phyloP scores from a whole-genome alignment of 208 protist genomes.

The Strigomonas oncopelti region DNA sequence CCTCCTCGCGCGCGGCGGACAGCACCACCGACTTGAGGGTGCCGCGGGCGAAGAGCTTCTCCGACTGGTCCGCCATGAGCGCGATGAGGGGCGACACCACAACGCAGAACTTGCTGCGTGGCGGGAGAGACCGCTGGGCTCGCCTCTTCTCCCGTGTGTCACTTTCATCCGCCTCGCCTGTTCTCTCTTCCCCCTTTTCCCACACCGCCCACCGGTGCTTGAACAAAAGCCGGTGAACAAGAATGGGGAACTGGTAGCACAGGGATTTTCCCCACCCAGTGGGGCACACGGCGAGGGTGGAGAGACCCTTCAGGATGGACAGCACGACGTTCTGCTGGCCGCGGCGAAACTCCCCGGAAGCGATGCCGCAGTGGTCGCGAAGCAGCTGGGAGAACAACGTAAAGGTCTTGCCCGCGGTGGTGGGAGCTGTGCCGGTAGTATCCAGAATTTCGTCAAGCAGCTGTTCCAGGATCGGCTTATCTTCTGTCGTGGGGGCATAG shows the following conservation, averaged over 20 bases:
- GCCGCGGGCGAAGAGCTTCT: conserved; percentile 72
- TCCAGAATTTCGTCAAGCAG: neutral
- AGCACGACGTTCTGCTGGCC: conserved; percentile 79
- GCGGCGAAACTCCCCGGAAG: conserved; percentile 56
- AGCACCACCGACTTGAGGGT: conserved; percentile 79
- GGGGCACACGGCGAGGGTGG: conserved; percentile 89
- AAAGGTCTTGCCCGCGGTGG: conserved; percentile 29
- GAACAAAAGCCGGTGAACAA: conserved; percentile 74
- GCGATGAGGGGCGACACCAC: conserved; percentile 97
- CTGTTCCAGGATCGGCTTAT: neutral
- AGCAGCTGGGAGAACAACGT: conserved; percentile 34
- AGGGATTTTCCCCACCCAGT: conserved; percentile 97
- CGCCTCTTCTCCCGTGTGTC: neutral
- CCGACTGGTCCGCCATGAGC: conserved; percentile 96
- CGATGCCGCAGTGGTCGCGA: conserved; percentile 48
- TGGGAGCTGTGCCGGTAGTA: conserved; percentile 13
- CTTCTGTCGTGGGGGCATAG: neutral
- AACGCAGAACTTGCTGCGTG: conserved; percentile 59
- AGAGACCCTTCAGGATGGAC: conserved; percentile 49
- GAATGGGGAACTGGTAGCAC: conserved; percentile 93
- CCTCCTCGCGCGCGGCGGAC: conserved; percentile 70
- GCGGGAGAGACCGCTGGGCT: neutral
- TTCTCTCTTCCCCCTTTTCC: conserved; percentile 5
- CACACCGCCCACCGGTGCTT: conserved; percentile 39
- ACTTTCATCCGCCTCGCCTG: neutral